Evolutionary conservation across 129 eudicot genomes (phyloP).

Genomic region (Escallonia herrerae): DNA sequence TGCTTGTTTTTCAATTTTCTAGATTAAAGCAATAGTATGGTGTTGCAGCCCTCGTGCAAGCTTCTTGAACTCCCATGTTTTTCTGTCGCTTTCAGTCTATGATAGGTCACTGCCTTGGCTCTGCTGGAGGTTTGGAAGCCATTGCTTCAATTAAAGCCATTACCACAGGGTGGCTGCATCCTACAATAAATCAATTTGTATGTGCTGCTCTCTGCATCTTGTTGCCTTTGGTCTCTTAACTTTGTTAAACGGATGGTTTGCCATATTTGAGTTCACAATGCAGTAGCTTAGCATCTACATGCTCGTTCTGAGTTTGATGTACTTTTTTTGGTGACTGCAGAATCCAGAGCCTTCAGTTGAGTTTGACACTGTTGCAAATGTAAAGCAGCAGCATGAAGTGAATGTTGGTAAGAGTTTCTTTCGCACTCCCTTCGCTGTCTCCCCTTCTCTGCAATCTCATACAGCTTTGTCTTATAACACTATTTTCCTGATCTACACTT

Average conservation of each 20-base stretch:
- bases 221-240: background rate
- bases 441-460: too few relatives aligned
- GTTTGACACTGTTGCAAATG: slow-evolving; percentile 83
- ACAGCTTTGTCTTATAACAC: background rate
- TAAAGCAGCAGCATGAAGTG: slow-evolving; percentile 89
- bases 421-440: background rate
- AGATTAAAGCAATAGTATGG: too few relatives aligned
- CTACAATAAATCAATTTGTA: slow-evolving; percentile 92
- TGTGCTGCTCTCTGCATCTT: slow-evolving; percentile 7
- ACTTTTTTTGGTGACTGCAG: slow-evolving; percentile 25
- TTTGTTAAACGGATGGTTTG: background rate
- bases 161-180: slow-evolving; percentile 97
- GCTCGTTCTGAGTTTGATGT: background rate
- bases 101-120: slow-evolving; percentile 99
- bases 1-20: too few relatives aligned
- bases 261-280: background rate
- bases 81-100: slow-evolving; percentile 56
- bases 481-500: slow-evolving; percentile 2
- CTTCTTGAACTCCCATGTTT: too few relatives aligned
- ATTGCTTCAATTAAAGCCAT: slow-evolving; percentile 92
- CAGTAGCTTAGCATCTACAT: background rate
- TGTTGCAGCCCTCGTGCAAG: too few relatives aligned
- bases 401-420: slow-evolving; percentile 87
- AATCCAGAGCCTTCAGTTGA: slow-evolving; percentile 94
- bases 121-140: slow-evolving; percentile 99